Conservation (phyloP, 495 filamentous ascomycete species). For the Amniculicola lignicola region DNA sequence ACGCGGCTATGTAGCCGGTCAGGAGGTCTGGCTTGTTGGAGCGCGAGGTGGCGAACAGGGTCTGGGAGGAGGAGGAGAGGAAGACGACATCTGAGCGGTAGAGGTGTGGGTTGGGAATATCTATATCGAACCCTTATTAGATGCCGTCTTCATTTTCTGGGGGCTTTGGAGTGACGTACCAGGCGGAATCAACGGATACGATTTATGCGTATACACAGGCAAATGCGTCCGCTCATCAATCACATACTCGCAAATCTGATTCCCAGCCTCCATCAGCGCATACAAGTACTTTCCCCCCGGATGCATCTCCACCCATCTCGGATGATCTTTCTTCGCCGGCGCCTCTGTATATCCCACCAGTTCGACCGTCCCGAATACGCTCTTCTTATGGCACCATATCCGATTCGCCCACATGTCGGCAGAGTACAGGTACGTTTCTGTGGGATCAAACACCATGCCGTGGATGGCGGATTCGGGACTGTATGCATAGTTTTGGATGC, state of each 20-base stretch:
- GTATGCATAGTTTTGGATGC: constrained; percentile 79
- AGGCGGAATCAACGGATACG: constrained; percentile 72
- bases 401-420: constrained; percentile 81
- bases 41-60: constrained; percentile 78
- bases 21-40: constrained; percentile 68
- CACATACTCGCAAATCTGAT: constrained; percentile 73
- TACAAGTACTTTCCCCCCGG: constrained; percentile 73
- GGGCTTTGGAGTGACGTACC: constrained; percentile 46
- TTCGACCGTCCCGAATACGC: constrained; percentile 59
- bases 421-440: constrained; percentile 80
- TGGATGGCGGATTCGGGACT: constrained; percentile 72
- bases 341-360: constrained; percentile 67
- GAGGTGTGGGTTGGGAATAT: constrained; percentile 43
- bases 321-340: constrained; percentile 68
- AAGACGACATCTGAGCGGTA: constrained; percentile 79
- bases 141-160: too few relatives aligned
- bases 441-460: constrained; percentile 84
- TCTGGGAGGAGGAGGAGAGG: constrained; percentile 60
- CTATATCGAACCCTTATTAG: too few relatives aligned
- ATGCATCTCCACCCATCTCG: constrained; percentile 81
- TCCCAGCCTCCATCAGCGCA: constrained; percentile 81
- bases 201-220: constrained; percentile 77
- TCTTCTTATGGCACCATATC: constrained; percentile 80
- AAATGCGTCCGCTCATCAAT: constrained; percentile 70
- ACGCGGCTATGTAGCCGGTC: constrained; percentile 79